These are phyloP conservation scores for Sodiomyces alkalinus DNA, from an alignment of 2,329 filamentous ascomycete species.

Conservation along the genomic window DNA sequence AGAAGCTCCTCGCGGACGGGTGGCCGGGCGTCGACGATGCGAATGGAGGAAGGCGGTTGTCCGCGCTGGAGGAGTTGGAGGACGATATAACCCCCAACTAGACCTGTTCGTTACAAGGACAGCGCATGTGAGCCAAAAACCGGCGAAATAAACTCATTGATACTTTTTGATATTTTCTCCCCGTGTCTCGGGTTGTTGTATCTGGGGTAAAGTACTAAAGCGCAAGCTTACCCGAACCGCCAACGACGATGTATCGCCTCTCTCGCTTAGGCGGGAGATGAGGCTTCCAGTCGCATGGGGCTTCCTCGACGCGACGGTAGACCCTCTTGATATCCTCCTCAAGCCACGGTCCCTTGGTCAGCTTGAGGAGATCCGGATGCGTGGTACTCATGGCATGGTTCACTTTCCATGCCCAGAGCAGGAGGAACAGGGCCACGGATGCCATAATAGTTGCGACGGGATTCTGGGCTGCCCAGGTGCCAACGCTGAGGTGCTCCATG, in stretches of 20 bases:
- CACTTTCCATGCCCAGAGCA: slow-evolving; percentile 20
- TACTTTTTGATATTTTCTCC: too few species aligned
- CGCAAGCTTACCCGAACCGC: slow-evolving; percentile 30
- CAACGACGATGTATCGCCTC: slow-evolving; percentile 28
- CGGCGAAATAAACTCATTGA: too few species aligned
- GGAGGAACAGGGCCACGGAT: not conserved
- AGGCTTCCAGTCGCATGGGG: slow-evolving; percentile 21
- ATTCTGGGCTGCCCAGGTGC: not conserved
- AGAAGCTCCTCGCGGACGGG: slow-evolving; percentile 27
- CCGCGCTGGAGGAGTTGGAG: slow-evolving; percentile 37
- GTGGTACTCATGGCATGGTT: slow-evolving; percentile 20
- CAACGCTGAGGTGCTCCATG: too few species aligned
- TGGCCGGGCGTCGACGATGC: slow-evolving; percentile 34
- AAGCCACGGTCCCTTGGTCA: slow-evolving; percentile 18
- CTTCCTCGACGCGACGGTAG: slow-evolving; percentile 17
- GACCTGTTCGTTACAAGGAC: slow-evolving; percentile 25
- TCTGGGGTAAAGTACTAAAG: too few species aligned
- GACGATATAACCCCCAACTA: slow-evolving; percentile 39
- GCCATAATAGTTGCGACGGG: not conserved
- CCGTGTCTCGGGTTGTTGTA: too few species aligned
- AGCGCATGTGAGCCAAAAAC: not conserved
- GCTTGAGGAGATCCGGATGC: slow-evolving; percentile 18
- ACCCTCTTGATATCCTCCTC: slow-evolving; percentile 17
- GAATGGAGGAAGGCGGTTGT: slow-evolving; percentile 32
- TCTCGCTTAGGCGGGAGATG: slow-evolving; percentile 23